A percentile compares a stretch with the other conserved stretches of the same genome.
Conservation (phyloP, 108 stramenopile species). For the Bacterosira constricta region DNA sequence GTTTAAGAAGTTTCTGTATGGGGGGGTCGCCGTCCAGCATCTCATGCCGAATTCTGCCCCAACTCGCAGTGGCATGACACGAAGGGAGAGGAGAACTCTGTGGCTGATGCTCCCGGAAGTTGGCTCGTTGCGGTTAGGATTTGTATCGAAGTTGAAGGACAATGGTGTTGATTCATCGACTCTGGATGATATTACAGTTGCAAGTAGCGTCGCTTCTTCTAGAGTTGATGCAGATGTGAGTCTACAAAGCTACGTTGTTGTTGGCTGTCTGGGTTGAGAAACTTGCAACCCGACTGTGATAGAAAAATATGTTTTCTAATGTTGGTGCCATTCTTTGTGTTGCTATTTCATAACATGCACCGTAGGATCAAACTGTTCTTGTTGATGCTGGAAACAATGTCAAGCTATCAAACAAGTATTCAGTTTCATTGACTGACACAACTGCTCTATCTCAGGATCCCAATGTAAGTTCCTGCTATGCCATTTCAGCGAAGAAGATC, state of each 20-base stretch:
- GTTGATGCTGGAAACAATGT: conserved; percentile 55
- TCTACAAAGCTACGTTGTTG: neutral
- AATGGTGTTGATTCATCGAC: conserved; percentile 18
- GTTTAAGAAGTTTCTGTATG: conserved; percentile 83
- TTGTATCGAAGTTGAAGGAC: conserved; percentile 69
- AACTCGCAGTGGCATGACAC: conserved; percentile 47
- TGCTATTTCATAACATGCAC: neutral
- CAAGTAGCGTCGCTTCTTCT: conserved; percentile 32
- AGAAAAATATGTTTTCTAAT: no score
- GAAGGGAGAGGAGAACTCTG: conserved; percentile 71
- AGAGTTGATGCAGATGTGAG: conserved; percentile 36
- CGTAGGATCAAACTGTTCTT: conserved; percentile 40
- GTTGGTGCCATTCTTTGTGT: neutral
- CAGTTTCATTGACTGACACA: conserved; percentile 77
- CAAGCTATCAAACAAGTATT: conserved; percentile 76
- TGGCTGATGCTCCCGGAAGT: conserved; percentile 84
- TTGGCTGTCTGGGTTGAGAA: neutral
- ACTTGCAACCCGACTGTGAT: neutral
- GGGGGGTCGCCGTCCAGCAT: conserved; percentile 76
- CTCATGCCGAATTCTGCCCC: conserved; percentile 50
- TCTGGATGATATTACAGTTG: conserved; percentile 40
- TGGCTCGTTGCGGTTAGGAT: conserved; percentile 71
- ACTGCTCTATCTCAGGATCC: conserved; percentile 65
- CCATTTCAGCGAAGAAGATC: neutral
- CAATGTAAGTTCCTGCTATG: conserved; percentile 31